These are phyloP conservation scores for Sporothrix pseudoabietina DNA, from an alignment of 2,329 filamentous ascomycete species.

Conservation along the genomic window DNA sequence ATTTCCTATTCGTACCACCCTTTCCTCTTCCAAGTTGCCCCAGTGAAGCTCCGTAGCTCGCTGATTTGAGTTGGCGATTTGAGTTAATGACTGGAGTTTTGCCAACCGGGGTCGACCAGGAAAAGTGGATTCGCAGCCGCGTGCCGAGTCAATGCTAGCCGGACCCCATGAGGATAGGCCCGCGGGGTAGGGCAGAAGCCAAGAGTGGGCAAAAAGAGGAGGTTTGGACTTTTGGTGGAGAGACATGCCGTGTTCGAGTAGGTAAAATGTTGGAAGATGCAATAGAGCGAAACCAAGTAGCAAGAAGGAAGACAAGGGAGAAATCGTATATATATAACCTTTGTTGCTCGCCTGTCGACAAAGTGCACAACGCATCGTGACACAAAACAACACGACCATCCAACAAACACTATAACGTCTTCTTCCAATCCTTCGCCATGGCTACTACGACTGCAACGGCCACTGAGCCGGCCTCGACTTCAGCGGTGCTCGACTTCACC, in stretches of 20 bases:
- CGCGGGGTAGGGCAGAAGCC: not conserved
- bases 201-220: not conserved
- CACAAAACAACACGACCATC: not conserved
- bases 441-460: not conserved
- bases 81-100: not conserved
- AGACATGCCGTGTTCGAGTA: not conserved
- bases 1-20: not conserved
- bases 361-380: not conserved
- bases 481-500: not conserved
- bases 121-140: slow-evolving; percentile 6
- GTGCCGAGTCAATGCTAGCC: not conserved
- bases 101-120: not conserved
- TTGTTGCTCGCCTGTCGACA: too few species aligned
- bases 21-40: not conserved
- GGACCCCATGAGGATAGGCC: not conserved
- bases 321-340: not conserved
- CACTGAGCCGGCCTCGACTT: not conserved
- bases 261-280: not conserved
- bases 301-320: not conserved
- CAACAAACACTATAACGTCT: not conserved
- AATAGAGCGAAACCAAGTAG: not conserved
- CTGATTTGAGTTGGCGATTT: too few species aligned
- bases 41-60: not conserved
- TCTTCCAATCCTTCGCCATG: not conserved
- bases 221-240: not conserved